These are phyloP conservation scores for Neurospora discreta DNA, from an alignment of 495 filamentous ascomycete genomes.

Conservation along the genomic window DNA sequence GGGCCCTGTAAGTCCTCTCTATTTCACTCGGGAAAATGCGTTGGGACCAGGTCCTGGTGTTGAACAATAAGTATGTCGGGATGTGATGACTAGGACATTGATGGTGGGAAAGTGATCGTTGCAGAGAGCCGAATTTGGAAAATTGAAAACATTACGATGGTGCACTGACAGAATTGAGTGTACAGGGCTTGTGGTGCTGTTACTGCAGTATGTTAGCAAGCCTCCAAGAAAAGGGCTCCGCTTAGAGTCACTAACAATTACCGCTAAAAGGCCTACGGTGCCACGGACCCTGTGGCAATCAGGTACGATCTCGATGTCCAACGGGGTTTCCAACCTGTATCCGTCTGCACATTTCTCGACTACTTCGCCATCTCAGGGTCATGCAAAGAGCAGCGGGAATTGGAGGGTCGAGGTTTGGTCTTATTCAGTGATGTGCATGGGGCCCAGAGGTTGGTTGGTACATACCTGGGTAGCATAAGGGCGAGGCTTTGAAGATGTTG, in stretches of 20 bases:
- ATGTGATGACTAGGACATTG: neutral
- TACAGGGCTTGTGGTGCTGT: neutral
- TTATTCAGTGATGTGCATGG: neutral
- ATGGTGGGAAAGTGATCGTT: neutral
- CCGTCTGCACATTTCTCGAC: too few relatives aligned
- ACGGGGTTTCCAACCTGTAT: neutral
- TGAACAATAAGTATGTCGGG: neutral
- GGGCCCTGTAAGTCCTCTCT: neutral
- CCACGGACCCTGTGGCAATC: too few relatives aligned
- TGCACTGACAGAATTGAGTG: neutral
- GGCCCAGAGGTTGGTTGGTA: neutral
- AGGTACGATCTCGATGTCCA: too few relatives aligned
- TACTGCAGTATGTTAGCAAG: neutral
- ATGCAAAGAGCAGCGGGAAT: slow-evolving; percentile 10
- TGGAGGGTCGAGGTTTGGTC: neutral
- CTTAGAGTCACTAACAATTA: neutral
- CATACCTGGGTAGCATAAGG: slow-evolving; percentile 25
- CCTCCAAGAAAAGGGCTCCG: neutral
- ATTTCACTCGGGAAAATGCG: neutral
- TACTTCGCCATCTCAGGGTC: neutral
- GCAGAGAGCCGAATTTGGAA: neutral
- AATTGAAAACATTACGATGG: neutral
- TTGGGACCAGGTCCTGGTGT: neutral
- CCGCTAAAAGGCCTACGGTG: neutral
- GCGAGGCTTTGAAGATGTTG: slow-evolving; percentile 25